These are phyloP conservation scores for Eucalyptus guilfoylei DNA, from an alignment of 345 rosid species.

Conservation along the genomic window DNA sequence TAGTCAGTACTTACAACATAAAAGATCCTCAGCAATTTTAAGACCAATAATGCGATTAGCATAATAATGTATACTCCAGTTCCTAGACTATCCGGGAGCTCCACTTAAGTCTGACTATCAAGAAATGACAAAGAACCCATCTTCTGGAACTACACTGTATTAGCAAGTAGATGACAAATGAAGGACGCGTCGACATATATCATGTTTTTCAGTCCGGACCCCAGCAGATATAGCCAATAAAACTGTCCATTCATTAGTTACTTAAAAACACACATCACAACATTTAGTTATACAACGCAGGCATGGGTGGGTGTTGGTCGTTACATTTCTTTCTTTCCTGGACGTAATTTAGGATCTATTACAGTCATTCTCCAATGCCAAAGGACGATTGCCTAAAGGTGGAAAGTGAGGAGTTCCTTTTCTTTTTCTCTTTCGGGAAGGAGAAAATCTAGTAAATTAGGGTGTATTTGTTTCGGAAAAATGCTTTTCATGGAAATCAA, in stretches of 20 bases:
- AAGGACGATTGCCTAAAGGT: conserved; percentile 11
- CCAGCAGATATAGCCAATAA: rapidly evolving
- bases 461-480: background rate
- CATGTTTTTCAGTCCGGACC: background rate
- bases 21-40: background rate
- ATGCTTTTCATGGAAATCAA: background rate
- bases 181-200: background rate
- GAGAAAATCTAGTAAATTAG: background rate
- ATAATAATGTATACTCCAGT: background rate
- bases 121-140: background rate
- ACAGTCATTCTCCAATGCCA: background rate
- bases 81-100: background rate
- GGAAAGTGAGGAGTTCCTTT: background rate
- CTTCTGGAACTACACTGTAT: background rate
- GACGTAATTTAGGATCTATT: background rate
- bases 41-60: background rate
- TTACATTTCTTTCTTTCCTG: background rate
- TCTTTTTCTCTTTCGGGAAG: background rate
- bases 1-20: rapidly evolving
- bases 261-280: background rate
- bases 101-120: background rate
- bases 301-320: background rate
- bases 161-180: background rate
- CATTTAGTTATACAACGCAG: rapidly evolving
- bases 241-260: background rate